Evolutionary conservation across 768 basidiomycete species (phyloP).

Genomic region (Podaxis sp.): DNA sequence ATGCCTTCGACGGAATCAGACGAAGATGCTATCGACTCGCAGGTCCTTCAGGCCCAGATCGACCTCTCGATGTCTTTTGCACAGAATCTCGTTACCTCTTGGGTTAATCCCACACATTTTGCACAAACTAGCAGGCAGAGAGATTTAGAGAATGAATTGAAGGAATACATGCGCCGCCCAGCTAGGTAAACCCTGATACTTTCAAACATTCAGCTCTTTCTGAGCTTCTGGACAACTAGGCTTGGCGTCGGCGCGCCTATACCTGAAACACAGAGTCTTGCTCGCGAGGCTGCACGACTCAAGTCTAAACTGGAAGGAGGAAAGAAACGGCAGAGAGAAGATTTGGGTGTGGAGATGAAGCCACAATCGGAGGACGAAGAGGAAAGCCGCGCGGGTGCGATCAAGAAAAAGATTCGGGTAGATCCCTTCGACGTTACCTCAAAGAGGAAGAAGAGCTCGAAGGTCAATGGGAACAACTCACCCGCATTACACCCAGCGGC

Average conservation of each 20-base stretch:
- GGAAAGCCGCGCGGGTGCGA: conserved; percentile 55
- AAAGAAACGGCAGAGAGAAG: conserved; percentile 46
- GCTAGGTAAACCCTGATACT: conserved; percentile 52
- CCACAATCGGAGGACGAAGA: conserved; percentile 41
- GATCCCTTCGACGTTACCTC: conserved; percentile 58
- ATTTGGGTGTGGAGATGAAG: conserved; percentile 28
- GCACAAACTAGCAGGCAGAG: conserved; percentile 31
- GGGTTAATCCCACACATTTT: conserved; percentile 61
- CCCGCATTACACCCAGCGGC: background rate
- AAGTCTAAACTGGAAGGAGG: conserved; percentile 53
- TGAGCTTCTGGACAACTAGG: conserved; percentile 32
- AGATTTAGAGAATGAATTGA: conserved; percentile 53
- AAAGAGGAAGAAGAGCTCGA: conserved; percentile 37
- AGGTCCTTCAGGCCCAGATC: conserved; percentile 77
- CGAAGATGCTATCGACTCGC: conserved; percentile 61
- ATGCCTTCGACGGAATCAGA: conserved; percentile 24
- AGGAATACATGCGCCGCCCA: conserved; percentile 67
- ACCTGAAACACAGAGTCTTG: conserved; percentile 42
- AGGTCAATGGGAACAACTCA: background rate
- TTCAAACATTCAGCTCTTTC: conserved; percentile 3
- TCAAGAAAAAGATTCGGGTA: conserved; percentile 55
- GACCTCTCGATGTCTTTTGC: conserved; percentile 78
- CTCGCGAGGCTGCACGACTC: conserved; percentile 59
- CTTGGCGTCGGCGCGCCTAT: conserved; percentile 73
- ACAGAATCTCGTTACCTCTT: conserved; percentile 71